Percentiles rank a stretch among this genome's conserved stretches.
Evolutionary conservation across 2,329 filamentous ascomycete species (phyloP).

Genomic region (Penicillium verrucosum): DNA sequence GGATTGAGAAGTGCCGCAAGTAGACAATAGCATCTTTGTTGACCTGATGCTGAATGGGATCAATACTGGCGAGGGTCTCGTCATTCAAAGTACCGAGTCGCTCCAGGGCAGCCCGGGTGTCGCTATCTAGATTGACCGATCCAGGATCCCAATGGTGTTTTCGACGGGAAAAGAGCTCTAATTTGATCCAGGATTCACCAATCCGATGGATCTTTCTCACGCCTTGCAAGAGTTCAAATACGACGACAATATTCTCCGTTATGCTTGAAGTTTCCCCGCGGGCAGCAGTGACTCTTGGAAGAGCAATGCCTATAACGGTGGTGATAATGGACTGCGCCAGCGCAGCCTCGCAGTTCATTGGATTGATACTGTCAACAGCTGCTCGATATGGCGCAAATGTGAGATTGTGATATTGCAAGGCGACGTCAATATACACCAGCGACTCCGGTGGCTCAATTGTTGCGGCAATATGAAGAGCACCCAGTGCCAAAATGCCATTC

Average conservation of each 20-base stretch:
- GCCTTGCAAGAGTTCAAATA: slow-evolving; percentile 37
- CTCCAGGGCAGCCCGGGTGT: slow-evolving; percentile 28
- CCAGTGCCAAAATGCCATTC: slow-evolving; percentile 41
- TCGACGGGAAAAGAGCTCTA: slow-evolving; percentile 50
- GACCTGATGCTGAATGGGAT: slow-evolving; percentile 29
- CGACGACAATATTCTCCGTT: slow-evolving; percentile 36
- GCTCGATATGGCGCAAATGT: slow-evolving; percentile 35
- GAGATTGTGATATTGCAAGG: slow-evolving; percentile 37
- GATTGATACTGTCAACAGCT: slow-evolving; percentile 35
- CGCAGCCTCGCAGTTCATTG: slow-evolving; percentile 38
- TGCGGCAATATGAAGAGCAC: slow-evolving; percentile 41
- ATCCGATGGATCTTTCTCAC: slow-evolving; percentile 35
- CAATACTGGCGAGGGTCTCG: slow-evolving; percentile 23
- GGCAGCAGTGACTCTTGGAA: slow-evolving; percentile 32
- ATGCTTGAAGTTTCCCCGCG: slow-evolving; percentile 31
- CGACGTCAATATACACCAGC: slow-evolving; percentile 36
- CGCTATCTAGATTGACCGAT: slow-evolving; percentile 20
- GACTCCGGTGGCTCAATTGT: slow-evolving; percentile 28
- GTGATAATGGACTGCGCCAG: slow-evolving; percentile 39
- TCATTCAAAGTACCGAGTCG: slow-evolving; percentile 30
- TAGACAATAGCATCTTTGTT: slow-evolving; percentile 30
- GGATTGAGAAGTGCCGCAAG: slow-evolving; percentile 29
- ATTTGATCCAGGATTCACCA: slow-evolving; percentile 44
- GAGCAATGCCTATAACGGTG: slow-evolving; percentile 35
- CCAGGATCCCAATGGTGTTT: slow-evolving; percentile 46